Percentiles rank a stretch among this genome's conserved stretches.
Evolutionary conservation across 257 asterid genomes (phyloP).

Genomic region (Nicotiana undulata): DNA sequence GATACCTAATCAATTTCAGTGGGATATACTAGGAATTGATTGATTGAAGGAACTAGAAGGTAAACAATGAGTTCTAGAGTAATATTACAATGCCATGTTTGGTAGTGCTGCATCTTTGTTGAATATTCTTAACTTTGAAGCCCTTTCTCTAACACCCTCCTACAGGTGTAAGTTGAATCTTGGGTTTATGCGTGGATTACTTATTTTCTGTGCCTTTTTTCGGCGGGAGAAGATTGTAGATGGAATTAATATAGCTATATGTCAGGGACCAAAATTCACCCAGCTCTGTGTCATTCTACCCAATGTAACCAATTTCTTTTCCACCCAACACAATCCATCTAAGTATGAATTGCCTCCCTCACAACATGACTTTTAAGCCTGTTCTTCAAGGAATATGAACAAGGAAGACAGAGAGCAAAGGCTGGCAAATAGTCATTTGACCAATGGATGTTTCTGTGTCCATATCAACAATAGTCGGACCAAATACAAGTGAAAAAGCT

Average conservation of each 20-base stretch:
- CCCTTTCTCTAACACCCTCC: not conserved
- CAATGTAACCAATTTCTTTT: not conserved
- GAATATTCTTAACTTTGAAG: not conserved
- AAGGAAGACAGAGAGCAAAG: not conserved
- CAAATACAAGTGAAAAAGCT: not conserved
- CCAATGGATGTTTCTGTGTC: not conserved
- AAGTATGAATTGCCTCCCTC: not conserved
- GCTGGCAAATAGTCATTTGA: not conserved
- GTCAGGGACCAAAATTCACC: not conserved
- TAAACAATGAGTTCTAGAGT: not conserved
- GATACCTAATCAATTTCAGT: not conserved
- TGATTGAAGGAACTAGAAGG: not conserved
- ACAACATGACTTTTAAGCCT: not conserved
- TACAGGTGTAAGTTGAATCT: too few relatives aligned
- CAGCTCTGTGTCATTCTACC: not conserved
- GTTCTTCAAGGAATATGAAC: not conserved
- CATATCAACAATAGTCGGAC: not conserved
- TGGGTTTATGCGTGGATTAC: too few relatives aligned
- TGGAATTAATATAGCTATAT: too few relatives aligned
- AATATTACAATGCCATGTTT: not conserved
- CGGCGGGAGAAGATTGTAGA: too few relatives aligned
- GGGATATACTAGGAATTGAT: not conserved
- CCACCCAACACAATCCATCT: not conserved
- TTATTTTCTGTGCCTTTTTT: too few relatives aligned
- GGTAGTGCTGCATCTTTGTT: not conserved